These are phyloP conservation scores for Cicer judaicum DNA, from an alignment of 306 rosid genomes.

Conservation along the genomic window DNA sequence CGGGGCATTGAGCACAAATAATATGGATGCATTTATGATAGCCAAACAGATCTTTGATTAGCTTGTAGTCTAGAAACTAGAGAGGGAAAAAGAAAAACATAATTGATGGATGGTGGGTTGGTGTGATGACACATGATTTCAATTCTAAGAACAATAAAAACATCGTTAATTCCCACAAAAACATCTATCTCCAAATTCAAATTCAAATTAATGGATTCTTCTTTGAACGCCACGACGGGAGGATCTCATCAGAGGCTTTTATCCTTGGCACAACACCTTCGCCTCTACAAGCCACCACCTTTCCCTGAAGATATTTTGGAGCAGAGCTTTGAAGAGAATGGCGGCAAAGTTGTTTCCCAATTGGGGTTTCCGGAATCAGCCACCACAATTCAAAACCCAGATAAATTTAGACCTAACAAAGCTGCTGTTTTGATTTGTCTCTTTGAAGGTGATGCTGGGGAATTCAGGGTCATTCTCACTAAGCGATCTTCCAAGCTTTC, in stretches of 20 bases:
- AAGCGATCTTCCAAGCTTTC: slow-evolving; percentile 76
- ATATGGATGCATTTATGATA: too few species aligned
- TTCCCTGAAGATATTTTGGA: slow-evolving; percentile 64
- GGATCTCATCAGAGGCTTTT: slow-evolving; percentile 58
- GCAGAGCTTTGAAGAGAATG: slow-evolving; percentile 60
- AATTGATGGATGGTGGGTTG: too few species aligned
- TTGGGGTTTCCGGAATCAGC: slow-evolving; percentile 84
- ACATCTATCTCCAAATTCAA: slow-evolving; percentile 26
- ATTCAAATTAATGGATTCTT: slow-evolving; percentile 59
- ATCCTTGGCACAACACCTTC: slow-evolving; percentile 80
- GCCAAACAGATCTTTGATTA: too few species aligned
- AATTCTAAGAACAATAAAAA: slow-evolving; percentile 49
- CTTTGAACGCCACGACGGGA: slow-evolving; percentile 35
- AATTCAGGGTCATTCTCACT: slow-evolving; percentile 85
- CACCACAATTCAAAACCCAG: slow-evolving; percentile 58
- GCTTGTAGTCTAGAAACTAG: too few species aligned
- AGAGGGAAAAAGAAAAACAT: too few species aligned
- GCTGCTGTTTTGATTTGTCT: slow-evolving; percentile 96
- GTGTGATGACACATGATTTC: slow-evolving; percentile 58
- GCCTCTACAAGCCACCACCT: slow-evolving; percentile 76
- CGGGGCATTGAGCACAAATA: too few species aligned
- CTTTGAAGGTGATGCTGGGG: slow-evolving; percentile 84
- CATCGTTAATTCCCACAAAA: slow-evolving; percentile 41
- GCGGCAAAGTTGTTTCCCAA: slow-evolving; percentile 75
- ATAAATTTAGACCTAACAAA: slow-evolving; percentile 66